Evolutionary conservation across 805 yeast species (phyloP).

Genomic region (Wickerhamiella slavikovae): DNA sequence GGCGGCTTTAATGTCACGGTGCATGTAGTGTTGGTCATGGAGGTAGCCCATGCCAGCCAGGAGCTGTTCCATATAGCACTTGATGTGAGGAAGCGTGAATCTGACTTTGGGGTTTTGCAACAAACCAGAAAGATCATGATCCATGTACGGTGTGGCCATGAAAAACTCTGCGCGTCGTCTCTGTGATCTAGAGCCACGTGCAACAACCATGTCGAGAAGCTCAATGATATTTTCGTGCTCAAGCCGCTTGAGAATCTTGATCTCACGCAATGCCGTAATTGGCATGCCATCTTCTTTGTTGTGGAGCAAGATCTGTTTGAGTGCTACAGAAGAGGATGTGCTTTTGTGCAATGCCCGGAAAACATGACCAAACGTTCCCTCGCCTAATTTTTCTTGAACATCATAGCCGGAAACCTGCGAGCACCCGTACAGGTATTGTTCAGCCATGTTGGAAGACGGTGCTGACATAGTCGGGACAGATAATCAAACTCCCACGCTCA

Average conservation of each 20-base stretch:
- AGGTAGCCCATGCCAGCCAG: constrained; percentile 64
- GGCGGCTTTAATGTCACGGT: constrained; percentile 93
- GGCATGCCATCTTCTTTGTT: constrained; percentile 68
- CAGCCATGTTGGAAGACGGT: too few relatives aligned
- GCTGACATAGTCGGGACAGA: too few relatives aligned
- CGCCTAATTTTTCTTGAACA: constrained; percentile 32
- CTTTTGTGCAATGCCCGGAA: constrained; percentile 43
- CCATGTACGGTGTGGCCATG: constrained; percentile 85
- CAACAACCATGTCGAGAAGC: constrained; percentile 55
- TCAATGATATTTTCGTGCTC: constrained; percentile 54
- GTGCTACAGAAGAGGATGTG: constrained; percentile 52
- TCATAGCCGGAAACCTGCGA: constrained; percentile 17
- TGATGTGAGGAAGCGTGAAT: constrained; percentile 47
- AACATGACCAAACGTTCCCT: constrained; percentile 83
- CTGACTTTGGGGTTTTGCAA: constrained; percentile 55
- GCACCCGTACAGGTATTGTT: constrained; percentile 19
- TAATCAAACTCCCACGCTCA: too few relatives aligned
- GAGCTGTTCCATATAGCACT: constrained; percentile 63
- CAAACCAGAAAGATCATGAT: constrained; percentile 77
- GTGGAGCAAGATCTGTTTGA: constrained; percentile 67
- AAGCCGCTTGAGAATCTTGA: constrained; percentile 54
- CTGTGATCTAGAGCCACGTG: constrained; percentile 12
- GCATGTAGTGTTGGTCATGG: constrained; percentile 42
- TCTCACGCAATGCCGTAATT: constrained; percentile 85
- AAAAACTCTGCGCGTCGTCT: constrained; percentile 29